A percentile compares a stretch with the other conserved stretches of the same genome.
Evolutionary conservation across 192 early-diverging fungal species (phyloP).

Genomic region (Coemansia sp.): DNA sequence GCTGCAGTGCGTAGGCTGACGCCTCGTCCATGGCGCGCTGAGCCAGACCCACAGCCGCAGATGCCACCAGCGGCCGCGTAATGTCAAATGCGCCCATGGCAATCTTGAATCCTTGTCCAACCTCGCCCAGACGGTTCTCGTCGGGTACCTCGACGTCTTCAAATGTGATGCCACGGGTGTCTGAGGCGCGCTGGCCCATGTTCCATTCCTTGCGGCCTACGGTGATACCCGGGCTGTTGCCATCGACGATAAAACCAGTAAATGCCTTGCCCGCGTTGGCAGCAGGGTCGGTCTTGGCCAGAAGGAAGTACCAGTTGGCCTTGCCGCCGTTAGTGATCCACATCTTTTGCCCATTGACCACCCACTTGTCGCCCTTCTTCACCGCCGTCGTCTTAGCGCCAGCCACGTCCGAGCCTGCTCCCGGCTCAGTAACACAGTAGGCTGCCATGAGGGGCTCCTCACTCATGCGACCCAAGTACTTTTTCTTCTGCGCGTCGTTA

Average conservation of each 20-base stretch:
- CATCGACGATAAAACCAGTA: slow-evolving; percentile 96
- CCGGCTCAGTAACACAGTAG: slow-evolving; percentile 87
- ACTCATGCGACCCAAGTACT: slow-evolving; percentile 96
- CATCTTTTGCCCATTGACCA: slow-evolving; percentile 92
- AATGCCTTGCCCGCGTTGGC: slow-evolving; percentile 86
- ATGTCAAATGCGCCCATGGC: slow-evolving; percentile 97
- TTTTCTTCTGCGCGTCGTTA: slow-evolving; percentile 89
- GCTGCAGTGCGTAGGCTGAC: slow-evolving; percentile 82
- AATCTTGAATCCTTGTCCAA: slow-evolving; percentile 92
- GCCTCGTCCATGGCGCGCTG: slow-evolving; percentile 94
- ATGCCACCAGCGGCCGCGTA: slow-evolving; percentile 88
- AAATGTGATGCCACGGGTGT: slow-evolving; percentile 90
- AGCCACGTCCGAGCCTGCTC: slow-evolving; percentile 78
- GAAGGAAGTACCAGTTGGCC: slow-evolving; percentile 97
- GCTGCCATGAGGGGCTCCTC: slow-evolving; percentile 95
- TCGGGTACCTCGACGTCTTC: slow-evolving; percentile 83
- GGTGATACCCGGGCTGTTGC: slow-evolving; percentile 84
- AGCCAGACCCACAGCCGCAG: slow-evolving; percentile 88
- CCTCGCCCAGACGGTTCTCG: slow-evolving; percentile 74
- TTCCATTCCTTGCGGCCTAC: slow-evolving; percentile 95
- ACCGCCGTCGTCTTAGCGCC: slow-evolving; percentile 71
- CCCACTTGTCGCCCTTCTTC: slow-evolving; percentile 80
- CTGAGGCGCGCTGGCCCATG: slow-evolving; percentile 94
- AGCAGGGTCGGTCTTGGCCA: slow-evolving; percentile 84
- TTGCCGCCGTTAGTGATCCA: slow-evolving; percentile 98